Evolutionary conservation across 2,329 filamentous ascomycete species (phyloP).

Genomic region (Colletotrichum zoysiae): DNA sequence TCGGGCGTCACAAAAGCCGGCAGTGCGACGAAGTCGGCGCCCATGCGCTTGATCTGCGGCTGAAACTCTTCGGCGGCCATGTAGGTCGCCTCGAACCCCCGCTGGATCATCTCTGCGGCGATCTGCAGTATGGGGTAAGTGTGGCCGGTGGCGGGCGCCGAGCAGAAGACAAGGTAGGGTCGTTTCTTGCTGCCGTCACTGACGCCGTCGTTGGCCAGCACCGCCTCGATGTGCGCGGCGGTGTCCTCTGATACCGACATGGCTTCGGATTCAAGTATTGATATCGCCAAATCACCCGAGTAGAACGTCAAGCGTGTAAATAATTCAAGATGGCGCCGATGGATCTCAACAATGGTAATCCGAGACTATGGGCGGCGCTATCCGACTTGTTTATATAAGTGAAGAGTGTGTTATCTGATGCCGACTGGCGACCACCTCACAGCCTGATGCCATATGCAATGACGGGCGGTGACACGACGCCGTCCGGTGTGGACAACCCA

Average conservation of each 20-base stretch:
- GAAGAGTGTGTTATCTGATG: neutral
- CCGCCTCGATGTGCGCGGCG: conserved; percentile 8
- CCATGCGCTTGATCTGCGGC: conserved; percentile 51
- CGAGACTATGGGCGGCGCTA: neutral
- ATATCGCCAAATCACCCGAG: too few species aligned
- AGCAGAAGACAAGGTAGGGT: conserved; percentile 49
- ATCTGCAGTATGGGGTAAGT: conserved; percentile 50
- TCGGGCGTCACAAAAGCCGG: conserved; percentile 39
- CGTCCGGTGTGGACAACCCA: too few species aligned
- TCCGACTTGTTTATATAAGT: neutral
- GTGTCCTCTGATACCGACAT: conserved; percentile 30
- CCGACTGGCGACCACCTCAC: neutral
- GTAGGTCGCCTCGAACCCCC: conserved; percentile 58
- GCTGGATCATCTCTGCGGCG: conserved; percentile 52
- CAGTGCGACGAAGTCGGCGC: conserved; percentile 52
- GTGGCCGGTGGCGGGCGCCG: conserved; percentile 50
- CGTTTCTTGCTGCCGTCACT: conserved; percentile 39
- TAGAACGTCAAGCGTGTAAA: neutral
- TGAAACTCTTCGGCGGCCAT: conserved; percentile 54
- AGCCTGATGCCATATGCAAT: neutral
- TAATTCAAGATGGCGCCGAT: neutral
- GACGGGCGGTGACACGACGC: neutral
- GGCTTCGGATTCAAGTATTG: neutral
- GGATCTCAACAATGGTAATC: neutral
- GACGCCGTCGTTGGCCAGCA: conserved; percentile 12